phyloP scores from a whole-genome alignment of 331 rosid genomes.

The Rhamnella rubrinervis region DNA sequence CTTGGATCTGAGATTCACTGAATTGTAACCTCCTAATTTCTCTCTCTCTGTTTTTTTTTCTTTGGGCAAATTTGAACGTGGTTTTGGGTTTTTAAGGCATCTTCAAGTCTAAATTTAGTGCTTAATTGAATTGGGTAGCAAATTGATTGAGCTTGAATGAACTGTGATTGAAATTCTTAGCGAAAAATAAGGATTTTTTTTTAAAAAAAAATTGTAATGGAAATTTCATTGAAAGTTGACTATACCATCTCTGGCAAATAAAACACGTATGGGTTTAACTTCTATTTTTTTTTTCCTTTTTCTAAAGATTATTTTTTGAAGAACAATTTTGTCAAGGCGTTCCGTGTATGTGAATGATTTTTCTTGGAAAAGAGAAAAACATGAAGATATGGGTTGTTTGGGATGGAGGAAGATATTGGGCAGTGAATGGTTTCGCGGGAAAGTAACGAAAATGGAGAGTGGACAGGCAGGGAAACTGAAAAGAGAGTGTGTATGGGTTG shows the following conservation, averaged over 20 bases:
- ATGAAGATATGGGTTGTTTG: slow-evolving; percentile 7
- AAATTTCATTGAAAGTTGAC: too few relatives aligned
- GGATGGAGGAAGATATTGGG: not conserved
- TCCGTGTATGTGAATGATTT: too few relatives aligned
- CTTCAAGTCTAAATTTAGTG: not conserved
- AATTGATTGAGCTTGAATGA: too few relatives aligned
- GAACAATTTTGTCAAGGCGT: too few relatives aligned
- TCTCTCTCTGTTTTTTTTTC: not conserved
- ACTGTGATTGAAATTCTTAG: too few relatives aligned
- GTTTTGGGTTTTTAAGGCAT: not conserved
- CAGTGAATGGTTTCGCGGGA: slow-evolving; percentile 13
- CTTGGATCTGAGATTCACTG: slow-evolving; percentile 13
- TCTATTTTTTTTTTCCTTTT: too few relatives aligned
- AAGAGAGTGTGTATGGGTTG: not conserved
- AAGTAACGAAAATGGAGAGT: slow-evolving; percentile 19
- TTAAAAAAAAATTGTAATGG: too few relatives aligned
- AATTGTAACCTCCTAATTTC: not conserved
- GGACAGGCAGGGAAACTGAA: slow-evolving; percentile 14
- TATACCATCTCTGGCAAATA: not conserved
- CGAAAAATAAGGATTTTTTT: too few relatives aligned
- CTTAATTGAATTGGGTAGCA: not conserved
- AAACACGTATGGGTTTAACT: not conserved
- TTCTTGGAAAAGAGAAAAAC: too few relatives aligned
- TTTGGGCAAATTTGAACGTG: not conserved
- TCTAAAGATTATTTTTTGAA: too few relatives aligned